Evolutionary conservation across 2,329 filamentous ascomycete genomes (phyloP), one percentile per base, ranked within the genome.

Genomic region (Cladosporium velox): DNA sequence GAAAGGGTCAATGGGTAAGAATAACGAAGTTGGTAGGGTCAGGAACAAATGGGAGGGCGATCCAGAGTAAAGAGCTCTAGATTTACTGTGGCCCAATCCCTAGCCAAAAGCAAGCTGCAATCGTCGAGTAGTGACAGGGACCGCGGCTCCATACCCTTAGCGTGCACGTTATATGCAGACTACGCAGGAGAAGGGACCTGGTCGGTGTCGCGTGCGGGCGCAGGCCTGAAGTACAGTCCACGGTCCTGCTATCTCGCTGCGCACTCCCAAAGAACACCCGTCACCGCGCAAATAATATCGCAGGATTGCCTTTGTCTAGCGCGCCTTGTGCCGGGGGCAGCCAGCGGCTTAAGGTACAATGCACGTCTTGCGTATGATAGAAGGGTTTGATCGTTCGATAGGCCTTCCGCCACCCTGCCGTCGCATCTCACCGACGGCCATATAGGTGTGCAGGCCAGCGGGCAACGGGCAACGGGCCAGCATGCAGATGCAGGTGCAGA

Each of bases 281-380:
- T 58, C 34, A 58, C 30, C 55, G 24, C 55, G 55, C 55, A 58
- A 54, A 35, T 35, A 41, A 58, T 55, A 34, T 55, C 52, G 52
- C 52, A 55, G 41, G 15, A n/a, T 34, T 32, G 28, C 52, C 18
- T 55, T 55, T 34, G 28, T 34, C 52, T 55, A 55, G 52, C 28
- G 52, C 18, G 11, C 15, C 28, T 34, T 55, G 52, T 55, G 57
- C 57, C 32, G 55, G 55, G 60, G 60, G 49, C 47, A 54, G 47
- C 34, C 34, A 35, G 61, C 61, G 61, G 61, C 61, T 64, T 64
- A 64, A 64, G 61, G 61, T 64, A 64, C 61, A 24, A 57, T 57
- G 61, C 61, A 64, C 34, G 61, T 64, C 34, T 57, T 64, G 61
- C 61, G 61, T 30, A 30, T 41, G 61, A 55, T 35, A 51, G 59